These are phyloP conservation scores for Sedum album DNA, from an alignment of 164 flowering plant genomes.

Conservation along the genomic window DNA sequence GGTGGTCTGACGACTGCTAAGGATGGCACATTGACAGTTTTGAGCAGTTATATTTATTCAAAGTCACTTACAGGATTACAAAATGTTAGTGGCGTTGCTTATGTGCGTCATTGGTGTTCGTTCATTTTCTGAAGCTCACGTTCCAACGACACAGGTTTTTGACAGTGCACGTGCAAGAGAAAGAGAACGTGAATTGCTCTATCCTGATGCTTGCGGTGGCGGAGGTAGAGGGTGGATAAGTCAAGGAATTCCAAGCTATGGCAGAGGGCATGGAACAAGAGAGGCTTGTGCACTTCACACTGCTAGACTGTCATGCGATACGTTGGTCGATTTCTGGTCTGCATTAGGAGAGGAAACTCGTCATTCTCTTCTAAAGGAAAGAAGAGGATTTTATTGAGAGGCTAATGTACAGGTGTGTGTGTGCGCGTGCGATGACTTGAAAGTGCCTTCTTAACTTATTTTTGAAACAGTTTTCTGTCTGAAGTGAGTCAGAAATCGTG, in stretches of 20 bases:
- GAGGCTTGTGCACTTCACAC: slow-evolving; percentile 98
- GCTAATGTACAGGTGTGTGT: slow-evolving; percentile 83
- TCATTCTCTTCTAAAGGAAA: slow-evolving; percentile 78
- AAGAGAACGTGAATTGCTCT: slow-evolving; percentile 83
- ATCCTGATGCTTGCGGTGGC: slow-evolving; percentile 99
- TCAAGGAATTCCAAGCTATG: slow-evolving; percentile 75
- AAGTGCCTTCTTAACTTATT: neutral
- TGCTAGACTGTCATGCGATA: slow-evolving; percentile 87
- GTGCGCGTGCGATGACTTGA: slow-evolving; percentile 3
- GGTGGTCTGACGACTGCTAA: slow-evolving; percentile 86
- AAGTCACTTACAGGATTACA: slow-evolving; percentile 80
- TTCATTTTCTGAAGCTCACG: slow-evolving; percentile 3
- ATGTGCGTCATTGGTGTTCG: neutral
- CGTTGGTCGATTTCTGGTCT: slow-evolving; percentile 96
- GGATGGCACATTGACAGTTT: slow-evolving; percentile 79
- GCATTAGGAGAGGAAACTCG: slow-evolving; percentile 90
- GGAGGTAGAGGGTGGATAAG: slow-evolving; percentile 98
- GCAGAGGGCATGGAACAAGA: slow-evolving; percentile 90
- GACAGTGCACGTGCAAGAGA: slow-evolving; percentile 92
- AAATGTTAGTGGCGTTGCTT: slow-evolving; percentile 37
- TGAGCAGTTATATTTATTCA: slow-evolving; percentile 68
- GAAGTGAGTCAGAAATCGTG: neutral
- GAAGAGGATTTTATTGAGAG: slow-evolving; percentile 99
- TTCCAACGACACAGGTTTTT: slow-evolving; percentile 57
- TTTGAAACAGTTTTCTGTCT: neutral